Evolutionary conservation across 2,329 filamentous ascomycete genomes (phyloP).

Genomic region (Sphaerulina populicola): DNA sequence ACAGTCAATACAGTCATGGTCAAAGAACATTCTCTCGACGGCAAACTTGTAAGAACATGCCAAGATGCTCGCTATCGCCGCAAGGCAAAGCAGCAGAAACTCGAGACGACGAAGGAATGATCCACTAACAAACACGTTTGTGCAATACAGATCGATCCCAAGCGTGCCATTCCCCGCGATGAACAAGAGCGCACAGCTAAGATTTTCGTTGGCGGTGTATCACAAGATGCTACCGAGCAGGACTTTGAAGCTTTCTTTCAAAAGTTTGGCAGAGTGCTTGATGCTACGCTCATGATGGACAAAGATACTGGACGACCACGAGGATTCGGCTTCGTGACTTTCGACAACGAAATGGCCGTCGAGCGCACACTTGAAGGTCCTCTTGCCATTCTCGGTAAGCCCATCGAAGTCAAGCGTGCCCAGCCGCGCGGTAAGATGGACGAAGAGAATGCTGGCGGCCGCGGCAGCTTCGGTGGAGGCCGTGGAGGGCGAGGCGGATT

Average conservation of each 20-base stretch:
- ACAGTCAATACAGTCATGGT: conserved; percentile 99
- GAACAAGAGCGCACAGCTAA: conserved; percentile 98
- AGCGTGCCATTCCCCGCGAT: conserved; percentile 91
- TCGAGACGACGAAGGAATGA: conserved; percentile 14
- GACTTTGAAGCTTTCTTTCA: conserved; percentile 97
- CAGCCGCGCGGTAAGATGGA: conserved; percentile 90
- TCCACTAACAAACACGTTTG: background rate
- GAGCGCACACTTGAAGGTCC: conserved; percentile 79
- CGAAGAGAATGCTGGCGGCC: conserved; percentile 56
- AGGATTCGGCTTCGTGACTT: conserved; percentile 96
- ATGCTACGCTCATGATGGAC: conserved; percentile 99
- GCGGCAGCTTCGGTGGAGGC: conserved; percentile 27
- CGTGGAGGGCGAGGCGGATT: conserved; percentile 27
- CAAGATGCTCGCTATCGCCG: background rate
- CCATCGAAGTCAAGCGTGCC: conserved; percentile 96
- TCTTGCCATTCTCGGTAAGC: conserved; percentile 87
- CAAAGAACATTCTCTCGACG: conserved; percentile 95
- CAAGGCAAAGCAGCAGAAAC: background rate
- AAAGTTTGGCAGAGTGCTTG: conserved; percentile 90
- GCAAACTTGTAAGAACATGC: conserved; percentile 74
- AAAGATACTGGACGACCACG: conserved; percentile 96
- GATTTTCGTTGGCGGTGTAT: conserved; percentile 96
- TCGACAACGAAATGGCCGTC: conserved; percentile 90
- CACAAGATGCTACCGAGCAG: conserved; percentile 90
- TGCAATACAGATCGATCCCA: conserved; percentile 77